Base-by-base conservation (phyloP, 768 basidiomycete species). In the Tricholoma furcatifolium region DNA sequence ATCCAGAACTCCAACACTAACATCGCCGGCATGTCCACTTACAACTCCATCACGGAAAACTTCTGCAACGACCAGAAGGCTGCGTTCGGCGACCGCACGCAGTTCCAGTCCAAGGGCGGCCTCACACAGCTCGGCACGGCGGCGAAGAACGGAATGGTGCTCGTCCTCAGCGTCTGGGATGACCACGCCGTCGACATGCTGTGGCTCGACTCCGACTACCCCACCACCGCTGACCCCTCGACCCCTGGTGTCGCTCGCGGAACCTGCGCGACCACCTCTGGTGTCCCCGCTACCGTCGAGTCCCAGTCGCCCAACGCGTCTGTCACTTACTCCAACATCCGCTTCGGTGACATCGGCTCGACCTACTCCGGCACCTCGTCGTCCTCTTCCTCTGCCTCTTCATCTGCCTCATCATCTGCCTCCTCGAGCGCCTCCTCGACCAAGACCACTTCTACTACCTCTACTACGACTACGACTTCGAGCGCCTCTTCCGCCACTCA, bases 11-110 rank as follows among this genome's bases (percentile, higher is more conserved):
- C 27, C 27, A 27, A 27, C 27, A 64, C 66, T 62, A 75, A 70
- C 68, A 65, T 81, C 66, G 58, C 77, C 42, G 77, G 75, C 43
- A 60, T 81, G 49, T 50, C 56, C 35, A 48, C 61, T 45, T 68
- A 62, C 65, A 69, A 79, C 70, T 75, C 74, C 39, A 73, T 81
- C 73, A 78, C 74, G 59, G 70, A 72, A 57, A 58, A 62, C 32
- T 79, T 73, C 73, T 81, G 79, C 68, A 67, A 64, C 38, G 69
- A 65, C 44, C 75, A 79, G 65, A 79, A 79, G 70, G 64, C 62
- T 20, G 70, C 65, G 24, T 77, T 79, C 67, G 74, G 70, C 36
- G 78, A 80, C 27, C 27, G 7, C 27, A 27, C 27, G 4, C 27
- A 27, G 27, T 27, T 27, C 27, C 27, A 27, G 27, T 66, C 55